phyloP scores from a whole-genome alignment of 306 rosid genomes.

The Gillenia trifoliata region DNA sequence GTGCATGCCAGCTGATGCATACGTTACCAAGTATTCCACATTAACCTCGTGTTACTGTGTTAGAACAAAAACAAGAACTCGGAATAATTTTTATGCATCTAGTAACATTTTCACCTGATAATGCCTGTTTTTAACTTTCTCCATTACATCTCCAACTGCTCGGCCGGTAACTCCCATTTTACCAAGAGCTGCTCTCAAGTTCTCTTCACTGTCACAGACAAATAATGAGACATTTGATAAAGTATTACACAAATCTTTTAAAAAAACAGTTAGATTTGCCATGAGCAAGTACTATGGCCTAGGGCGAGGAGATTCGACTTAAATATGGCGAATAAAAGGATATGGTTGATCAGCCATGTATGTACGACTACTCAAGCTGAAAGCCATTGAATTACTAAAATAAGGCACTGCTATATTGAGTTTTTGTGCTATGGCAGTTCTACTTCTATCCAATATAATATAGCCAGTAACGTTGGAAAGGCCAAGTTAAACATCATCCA shows the following conservation, averaged over 20 bases:
- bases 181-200: constrained; percentile 80
- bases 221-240: constrained; percentile 8
- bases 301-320: neutral
- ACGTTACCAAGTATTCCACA: constrained; percentile 21
- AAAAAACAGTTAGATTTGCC: neutral
- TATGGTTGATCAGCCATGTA: neutral
- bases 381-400: neutral
- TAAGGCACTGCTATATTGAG: neutral
- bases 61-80: constrained; percentile 4
- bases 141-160: constrained; percentile 68
- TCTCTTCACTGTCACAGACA: constrained; percentile 67
- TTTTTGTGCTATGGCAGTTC: neutral
- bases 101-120: constrained; percentile 57
- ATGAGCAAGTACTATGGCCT: neutral
- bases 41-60: constrained; percentile 12
- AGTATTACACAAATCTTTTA: neutral
- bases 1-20: constrained; percentile 87
- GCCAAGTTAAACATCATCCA: neutral
- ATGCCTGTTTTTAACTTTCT: constrained; percentile 81
- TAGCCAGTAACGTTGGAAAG: neutral
- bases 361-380: neutral
- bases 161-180: constrained; percentile 77
- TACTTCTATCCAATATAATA: neutral
- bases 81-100: constrained; percentile 16
- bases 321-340: neutral